phyloP scores from a whole-genome alignment of 2,329 filamentous ascomycete genomes.

The Trichoderma arundinaceum region DNA sequence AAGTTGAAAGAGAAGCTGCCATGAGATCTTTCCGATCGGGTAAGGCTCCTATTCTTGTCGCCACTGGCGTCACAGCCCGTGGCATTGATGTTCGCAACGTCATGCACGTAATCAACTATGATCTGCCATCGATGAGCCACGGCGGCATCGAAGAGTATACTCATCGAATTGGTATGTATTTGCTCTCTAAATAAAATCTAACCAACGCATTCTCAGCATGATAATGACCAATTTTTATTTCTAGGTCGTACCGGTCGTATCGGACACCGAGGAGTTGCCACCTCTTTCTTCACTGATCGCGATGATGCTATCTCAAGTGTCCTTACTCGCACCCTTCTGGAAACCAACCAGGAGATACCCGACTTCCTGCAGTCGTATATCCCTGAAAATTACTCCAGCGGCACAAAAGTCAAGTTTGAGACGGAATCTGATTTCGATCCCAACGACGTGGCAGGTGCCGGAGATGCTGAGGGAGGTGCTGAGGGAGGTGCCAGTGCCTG shows the following conservation, averaged over 20 bases:
- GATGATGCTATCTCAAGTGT: constrained; percentile 75
- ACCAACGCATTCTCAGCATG: not conserved
- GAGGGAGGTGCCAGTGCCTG: constrained; percentile 34
- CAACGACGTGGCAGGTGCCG: constrained; percentile 42
- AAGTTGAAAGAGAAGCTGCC: constrained; percentile 89
- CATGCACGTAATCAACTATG: constrained; percentile 91
- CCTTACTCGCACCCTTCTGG: constrained; percentile 80
- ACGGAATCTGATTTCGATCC: constrained; percentile 60
- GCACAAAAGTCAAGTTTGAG: constrained; percentile 58
- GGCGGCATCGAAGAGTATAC: constrained; percentile 94
- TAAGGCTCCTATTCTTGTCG: constrained; percentile 77
- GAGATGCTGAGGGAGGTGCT: constrained; percentile 34
- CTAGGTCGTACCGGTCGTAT: constrained; percentile 90
- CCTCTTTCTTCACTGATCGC: constrained; percentile 83
- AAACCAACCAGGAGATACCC: constrained; percentile 78
- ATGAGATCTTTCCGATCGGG: constrained; percentile 83
- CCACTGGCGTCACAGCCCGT: constrained; percentile 85
- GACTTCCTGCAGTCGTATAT: constrained; percentile 75
- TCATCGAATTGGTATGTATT: constrained; percentile 81
- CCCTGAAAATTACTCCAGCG: constrained; percentile 58
- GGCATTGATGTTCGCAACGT: constrained; percentile 89
- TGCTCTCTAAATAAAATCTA: not conserved
- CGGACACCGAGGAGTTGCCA: constrained; percentile 83
- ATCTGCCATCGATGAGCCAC: constrained; percentile 73
- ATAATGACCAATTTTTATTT: constrained; percentile 15